Evolutionary conservation across 1,284 basidiomycete species (phyloP).

Genomic region (Stereum hirsutum): DNA sequence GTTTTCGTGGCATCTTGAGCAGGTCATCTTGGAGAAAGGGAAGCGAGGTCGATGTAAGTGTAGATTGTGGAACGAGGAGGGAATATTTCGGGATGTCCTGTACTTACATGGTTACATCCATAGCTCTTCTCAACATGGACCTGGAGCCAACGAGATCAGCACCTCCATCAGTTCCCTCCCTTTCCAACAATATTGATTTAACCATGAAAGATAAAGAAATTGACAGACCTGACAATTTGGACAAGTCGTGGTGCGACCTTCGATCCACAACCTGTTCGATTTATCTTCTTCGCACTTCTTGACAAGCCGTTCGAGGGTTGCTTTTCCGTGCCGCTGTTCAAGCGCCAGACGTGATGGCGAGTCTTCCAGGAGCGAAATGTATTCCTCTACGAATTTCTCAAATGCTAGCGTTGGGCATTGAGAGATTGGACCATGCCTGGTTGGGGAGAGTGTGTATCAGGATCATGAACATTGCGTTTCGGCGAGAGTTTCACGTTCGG

Average conservation of each 20-base stretch:
- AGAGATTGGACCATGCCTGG: conserved; percentile 66
- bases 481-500: neutral
- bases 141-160: no score
- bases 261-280: conserved; percentile 57
- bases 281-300: conserved; percentile 55
- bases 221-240: conserved; percentile 59
- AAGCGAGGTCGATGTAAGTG: conserved; percentile 1
- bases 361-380: conserved; percentile 41
- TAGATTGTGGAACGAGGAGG: conserved; percentile 19
- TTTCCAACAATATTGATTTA: no score
- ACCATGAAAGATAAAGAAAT: no score
- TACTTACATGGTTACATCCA: conserved; percentile 64
- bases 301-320: conserved; percentile 47
- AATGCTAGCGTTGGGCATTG: conserved; percentile 55
- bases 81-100: neutral
- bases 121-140: conserved; percentile 66
- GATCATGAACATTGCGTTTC: no score
- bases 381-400: conserved; percentile 51
- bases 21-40: conserved; percentile 52
- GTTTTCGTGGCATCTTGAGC: conserved; percentile 55
- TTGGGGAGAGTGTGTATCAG: no score
- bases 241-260: conserved; percentile 51
- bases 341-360: conserved; percentile 37
- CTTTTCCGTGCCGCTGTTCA: conserved; percentile 54
- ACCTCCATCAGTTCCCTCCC: no score